Evolutionary conservation across 441 rosid species (phyloP).

Genomic region (Populus hybrid): DNA sequence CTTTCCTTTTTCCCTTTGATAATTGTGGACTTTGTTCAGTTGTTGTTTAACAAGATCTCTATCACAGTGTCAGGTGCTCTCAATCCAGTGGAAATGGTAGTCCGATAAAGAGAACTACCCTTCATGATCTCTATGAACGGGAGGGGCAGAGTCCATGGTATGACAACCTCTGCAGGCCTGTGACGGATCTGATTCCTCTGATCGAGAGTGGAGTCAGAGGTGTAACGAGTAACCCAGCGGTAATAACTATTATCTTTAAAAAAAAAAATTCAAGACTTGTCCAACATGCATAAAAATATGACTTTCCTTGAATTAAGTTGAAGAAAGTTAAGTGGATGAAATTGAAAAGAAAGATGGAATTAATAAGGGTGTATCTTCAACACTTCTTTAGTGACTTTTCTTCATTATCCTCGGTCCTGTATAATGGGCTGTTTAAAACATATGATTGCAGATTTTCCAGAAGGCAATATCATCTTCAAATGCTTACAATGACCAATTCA

Average conservation of each 20-base stretch:
- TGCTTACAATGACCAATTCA: conserved; percentile 96
- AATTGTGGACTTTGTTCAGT: neutral
- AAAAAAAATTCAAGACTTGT: neutral
- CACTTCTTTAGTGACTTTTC: neutral
- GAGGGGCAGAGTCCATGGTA: conserved; percentile 99
- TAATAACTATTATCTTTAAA: conserved; percentile 22
- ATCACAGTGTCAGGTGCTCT: conserved; percentile 72
- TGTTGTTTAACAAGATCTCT: neutral
- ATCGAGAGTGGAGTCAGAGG: conserved; percentile 92
- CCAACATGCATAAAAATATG: neutral
- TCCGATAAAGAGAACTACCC: conserved; percentile 54
- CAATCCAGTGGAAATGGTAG: conserved; percentile 58
- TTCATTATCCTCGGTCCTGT: neutral
- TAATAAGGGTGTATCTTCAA: neutral
- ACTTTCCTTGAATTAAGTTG: neutral
- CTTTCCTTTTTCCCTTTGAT: neutral
- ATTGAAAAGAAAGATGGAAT: neutral
- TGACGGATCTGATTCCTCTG: conserved; percentile 87
- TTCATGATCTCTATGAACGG: conserved; percentile 86
- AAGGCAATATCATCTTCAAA: conserved; percentile 95
- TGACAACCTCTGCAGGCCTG: conserved; percentile 96
- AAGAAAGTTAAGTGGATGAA: neutral
- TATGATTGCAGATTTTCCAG: conserved; percentile 83
- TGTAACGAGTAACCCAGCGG: conserved; percentile 99
- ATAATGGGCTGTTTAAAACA: conserved; percentile 15